Evolutionary conservation across 2,329 filamentous ascomycete species (phyloP), one percentile per base, ranked within the genome.

Genomic region (Fusarium falciforme): DNA sequence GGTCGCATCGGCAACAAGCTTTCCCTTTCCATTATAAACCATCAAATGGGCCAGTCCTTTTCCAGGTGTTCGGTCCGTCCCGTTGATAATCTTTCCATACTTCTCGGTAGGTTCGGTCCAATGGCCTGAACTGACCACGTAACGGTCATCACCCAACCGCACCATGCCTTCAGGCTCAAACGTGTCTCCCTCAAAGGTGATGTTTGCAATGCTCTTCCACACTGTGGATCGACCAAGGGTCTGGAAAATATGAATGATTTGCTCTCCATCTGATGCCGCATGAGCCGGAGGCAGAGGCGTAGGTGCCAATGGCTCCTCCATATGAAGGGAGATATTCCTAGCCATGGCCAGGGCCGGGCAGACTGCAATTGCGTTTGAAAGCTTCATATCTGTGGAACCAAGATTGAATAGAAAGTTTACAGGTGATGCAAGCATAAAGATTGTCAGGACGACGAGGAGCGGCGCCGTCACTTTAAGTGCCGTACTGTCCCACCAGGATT

Each of bases 91-190:
- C 72, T 82, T 79, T 29, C 80, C 76, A 71, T 83, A 86, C 64
- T 83, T 83, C 16, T 80, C 61, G 4, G 84, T 86, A 0, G 77
- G 77, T 25, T 78, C 74, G 5, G 81, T 86, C 73, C 84, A 87
- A 72, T 87, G 83, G 20, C 84, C 85, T 11, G 83, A 82, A 25
- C 83, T 84, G 42, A 88, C 80, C 67, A 87, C 80, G 64, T 84
- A 87, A 17, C 85, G 84, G 47, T 86, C 80, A 22, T 80, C 70
- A 8, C 83, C 81, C 1, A 87, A 71, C 5, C 84, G 82, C 14
- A 86, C 82, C 55, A 88, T 83, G 5, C 87, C 86, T 68, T 88
- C 87, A 2, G 86, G 86, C 66, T 88, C 86, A 70, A 83, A 86
- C 1, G 83, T 83, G 65, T 87, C 82, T 31, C 84, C 85, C 62